Base-by-base conservation (phyloP, 2,329 filamentous ascomycete genomes). In the Calonectria henricotiae region DNA sequence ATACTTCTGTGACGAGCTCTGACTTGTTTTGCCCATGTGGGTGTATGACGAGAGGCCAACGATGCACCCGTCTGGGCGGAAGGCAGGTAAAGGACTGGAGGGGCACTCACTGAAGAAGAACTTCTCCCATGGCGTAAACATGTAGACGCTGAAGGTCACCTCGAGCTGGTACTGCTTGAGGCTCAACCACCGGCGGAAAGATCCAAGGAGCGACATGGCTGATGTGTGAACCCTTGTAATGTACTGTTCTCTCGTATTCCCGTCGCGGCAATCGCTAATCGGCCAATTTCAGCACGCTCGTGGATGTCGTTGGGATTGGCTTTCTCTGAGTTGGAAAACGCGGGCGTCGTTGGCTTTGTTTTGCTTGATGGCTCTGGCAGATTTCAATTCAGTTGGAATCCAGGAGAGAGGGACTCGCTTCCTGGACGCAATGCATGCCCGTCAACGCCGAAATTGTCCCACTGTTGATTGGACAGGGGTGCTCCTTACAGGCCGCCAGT, bases 91-190 rank as follows among this genome's bases (percentile, higher is more conserved):
- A 54, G n/a, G 25, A 37, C 13, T 64, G 64, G 49, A 61, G 27
- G 47, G 12, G 23, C 6, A 83, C 94, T 68, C 89, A 98, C 96
- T 98, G 85, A 98, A 97, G 78, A 98, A 92, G 84, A 98, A 96
- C 83, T 98, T 98, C 87, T 99, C 96, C 63, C 93, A 95, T 1
- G 95, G 93, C 43, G 95, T 98, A 78, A 98, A 92, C 93, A 99
- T 98, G 88, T 99, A 98, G 30, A 98, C 89, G 71, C 93, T 93
- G 84, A 97, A 96, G 13, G 96, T 98, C 82, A 98, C 96, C 86
- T 99, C 96, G 82, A 98, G 95, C 87, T 98, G 96, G 87, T 98
- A 98, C 82, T 95, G 92, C 89, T 99, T 99, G 83, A 95, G 90
- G 83, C 95, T 92, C 76, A 98, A 88, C 94, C 95, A 98, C 82